A percentile compares a stretch with the other conserved stretches of the same genome.
Evolutionary conservation across 495 filamentous ascomycete species (phyloP).

Genomic region (Aspergillus nidulans): DNA sequence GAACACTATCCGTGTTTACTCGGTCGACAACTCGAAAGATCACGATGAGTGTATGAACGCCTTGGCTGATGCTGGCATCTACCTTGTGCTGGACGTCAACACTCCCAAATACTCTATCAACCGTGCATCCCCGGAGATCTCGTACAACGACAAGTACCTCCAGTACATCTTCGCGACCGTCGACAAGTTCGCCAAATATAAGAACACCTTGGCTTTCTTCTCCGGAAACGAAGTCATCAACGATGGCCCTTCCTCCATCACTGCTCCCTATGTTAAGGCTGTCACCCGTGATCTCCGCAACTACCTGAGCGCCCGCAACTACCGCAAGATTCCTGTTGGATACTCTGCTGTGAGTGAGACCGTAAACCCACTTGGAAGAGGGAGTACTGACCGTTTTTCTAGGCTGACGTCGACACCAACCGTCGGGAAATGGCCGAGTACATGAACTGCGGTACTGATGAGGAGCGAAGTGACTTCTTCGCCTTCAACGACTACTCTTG

Average conservation of each 20-base stretch:
- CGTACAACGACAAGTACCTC: conserved; percentile 90
- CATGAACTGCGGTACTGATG: conserved; percentile 90
- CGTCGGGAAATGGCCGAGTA: conserved; percentile 85
- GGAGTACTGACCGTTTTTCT: neutral
- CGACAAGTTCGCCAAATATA: conserved; percentile 80
- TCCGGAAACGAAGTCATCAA: conserved; percentile 98
- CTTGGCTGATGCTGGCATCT: conserved; percentile 82
- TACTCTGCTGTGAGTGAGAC: conserved; percentile 66
- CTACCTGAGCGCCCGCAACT: conserved; percentile 70
- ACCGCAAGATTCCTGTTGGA: conserved; percentile 81
- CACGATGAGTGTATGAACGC: conserved; percentile 82
- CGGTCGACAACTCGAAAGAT: conserved; percentile 78
- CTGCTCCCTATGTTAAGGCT: conserved; percentile 89
- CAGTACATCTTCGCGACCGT: conserved; percentile 92
- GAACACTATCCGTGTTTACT: conserved; percentile 92
- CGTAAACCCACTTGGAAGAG: neutral
- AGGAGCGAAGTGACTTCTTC: conserved; percentile 88
- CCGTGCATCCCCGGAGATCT: conserved; percentile 64
- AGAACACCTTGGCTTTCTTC: conserved; percentile 92
- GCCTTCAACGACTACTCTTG: conserved; percentile 99
- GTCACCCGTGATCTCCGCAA: conserved; percentile 86
- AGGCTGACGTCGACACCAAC: conserved; percentile 72
- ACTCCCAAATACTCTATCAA: conserved; percentile 79
- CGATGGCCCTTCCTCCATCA: conserved; percentile 64
- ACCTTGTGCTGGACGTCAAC: conserved; percentile 83